Evolutionary conservation across 2,329 filamentous ascomycete species (phyloP).

Genomic region (Onygenales sp.): DNA sequence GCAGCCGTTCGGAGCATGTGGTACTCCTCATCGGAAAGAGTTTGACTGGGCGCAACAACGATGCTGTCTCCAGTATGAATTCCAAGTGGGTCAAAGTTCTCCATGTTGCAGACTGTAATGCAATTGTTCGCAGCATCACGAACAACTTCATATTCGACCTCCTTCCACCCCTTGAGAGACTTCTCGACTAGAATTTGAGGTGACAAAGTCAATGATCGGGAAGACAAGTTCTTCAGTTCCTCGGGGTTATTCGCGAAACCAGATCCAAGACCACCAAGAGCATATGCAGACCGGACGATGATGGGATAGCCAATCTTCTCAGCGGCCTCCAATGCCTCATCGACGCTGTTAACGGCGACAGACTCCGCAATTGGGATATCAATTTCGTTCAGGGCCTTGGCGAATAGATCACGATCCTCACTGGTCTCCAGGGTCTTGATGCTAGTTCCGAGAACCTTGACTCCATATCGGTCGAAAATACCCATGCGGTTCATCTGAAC

Average conservation of each 20-base stretch:
- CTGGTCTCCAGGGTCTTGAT: slow-evolving; percentile 88
- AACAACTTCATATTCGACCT: slow-evolving; percentile 97
- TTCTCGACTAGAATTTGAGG: slow-evolving; percentile 98
- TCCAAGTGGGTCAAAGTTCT: slow-evolving; percentile 95
- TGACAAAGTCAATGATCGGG: slow-evolving; percentile 82
- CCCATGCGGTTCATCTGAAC: slow-evolving; percentile 96
- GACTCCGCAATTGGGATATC: slow-evolving; percentile 96
- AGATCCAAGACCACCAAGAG: slow-evolving; percentile 88
- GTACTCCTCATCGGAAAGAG: slow-evolving; percentile 95
- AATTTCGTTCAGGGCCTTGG: slow-evolving; percentile 93
- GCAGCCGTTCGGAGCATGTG: slow-evolving; percentile 97
- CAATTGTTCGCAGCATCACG: slow-evolving; percentile 97
- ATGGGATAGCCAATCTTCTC: slow-evolving; percentile 88
- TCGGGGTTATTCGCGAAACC: slow-evolving; percentile 92
- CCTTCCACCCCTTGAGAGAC: slow-evolving; percentile 98
- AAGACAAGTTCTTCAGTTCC: slow-evolving; percentile 87
- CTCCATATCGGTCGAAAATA: slow-evolving; percentile 87
- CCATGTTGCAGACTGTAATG: slow-evolving; percentile 98
- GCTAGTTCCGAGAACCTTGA: slow-evolving; percentile 91
- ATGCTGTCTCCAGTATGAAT: slow-evolving; percentile 99
- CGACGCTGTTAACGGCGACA: slow-evolving; percentile 81
- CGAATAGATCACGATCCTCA: slow-evolving; percentile 92
- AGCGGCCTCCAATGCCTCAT: slow-evolving; percentile 84
- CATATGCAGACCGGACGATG: slow-evolving; percentile 94
- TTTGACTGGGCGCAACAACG: slow-evolving; percentile 94